Conservation (phyloP, 2,329 filamentous ascomycete genomes). For the Colletotrichum shisoi region DNA sequence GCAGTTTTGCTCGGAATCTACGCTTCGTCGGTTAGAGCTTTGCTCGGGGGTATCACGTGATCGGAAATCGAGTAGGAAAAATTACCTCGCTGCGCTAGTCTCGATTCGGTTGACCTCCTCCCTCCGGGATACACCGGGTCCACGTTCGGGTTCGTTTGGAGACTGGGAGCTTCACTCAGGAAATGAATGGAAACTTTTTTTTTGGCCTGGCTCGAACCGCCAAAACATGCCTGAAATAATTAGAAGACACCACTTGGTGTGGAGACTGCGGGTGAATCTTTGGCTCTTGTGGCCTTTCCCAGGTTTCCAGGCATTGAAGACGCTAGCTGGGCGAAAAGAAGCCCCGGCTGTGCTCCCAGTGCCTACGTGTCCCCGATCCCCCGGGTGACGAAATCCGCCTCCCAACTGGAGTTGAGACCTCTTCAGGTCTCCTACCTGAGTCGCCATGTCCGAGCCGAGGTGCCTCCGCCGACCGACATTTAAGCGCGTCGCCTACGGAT, state of each 20-base stretch:
- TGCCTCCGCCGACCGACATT: conserved; percentile 3
- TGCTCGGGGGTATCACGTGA: conserved; percentile 51
- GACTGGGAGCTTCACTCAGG: conserved; percentile 1
- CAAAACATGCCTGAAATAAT: conserved; percentile 1
- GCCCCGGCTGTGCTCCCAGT: not conserved
- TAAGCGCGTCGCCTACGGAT: not conserved
- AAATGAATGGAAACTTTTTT: conserved; percentile 35
- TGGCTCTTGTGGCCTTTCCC: conserved; percentile 24
- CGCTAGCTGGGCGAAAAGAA: conserved; percentile 4
- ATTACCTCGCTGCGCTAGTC: conserved; percentile 37
- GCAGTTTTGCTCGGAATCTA: conserved; percentile 56
- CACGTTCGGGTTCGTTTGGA: conserved; percentile 38
- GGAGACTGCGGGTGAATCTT: conserved; percentile 31
- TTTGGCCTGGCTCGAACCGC: conserved; percentile 9
- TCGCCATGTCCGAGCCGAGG: conserved; percentile 13
- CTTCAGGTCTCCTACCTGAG: not conserved
- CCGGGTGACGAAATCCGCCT: conserved; percentile 11
- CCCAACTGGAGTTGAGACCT: not conserved
- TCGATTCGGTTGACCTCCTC: conserved; percentile 28
- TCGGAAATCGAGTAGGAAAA: conserved; percentile 34
- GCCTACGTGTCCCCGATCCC: conserved; percentile 14
- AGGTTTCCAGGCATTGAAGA: conserved; percentile 26
- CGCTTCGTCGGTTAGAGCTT: conserved; percentile 57
- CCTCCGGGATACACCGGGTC: conserved; percentile 36
- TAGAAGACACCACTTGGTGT: conserved; percentile 30